These are phyloP conservation scores for Wickerhamomyces chaumierensis DNA, from an alignment of 805 yeast genomes.

Conservation along the genomic window DNA sequence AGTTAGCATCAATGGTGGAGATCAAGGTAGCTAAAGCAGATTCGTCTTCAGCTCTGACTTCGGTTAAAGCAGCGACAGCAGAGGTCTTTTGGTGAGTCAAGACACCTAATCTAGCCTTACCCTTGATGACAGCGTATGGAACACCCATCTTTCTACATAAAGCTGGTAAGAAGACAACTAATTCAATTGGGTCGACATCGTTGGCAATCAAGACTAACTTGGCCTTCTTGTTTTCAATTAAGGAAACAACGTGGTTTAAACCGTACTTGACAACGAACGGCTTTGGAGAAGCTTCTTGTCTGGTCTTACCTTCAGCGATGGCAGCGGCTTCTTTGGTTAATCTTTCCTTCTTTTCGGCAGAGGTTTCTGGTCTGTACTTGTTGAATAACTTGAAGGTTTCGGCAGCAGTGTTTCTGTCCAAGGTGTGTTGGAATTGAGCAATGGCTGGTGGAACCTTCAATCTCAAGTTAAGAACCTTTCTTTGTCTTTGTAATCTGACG, in stretches of 20 bases:
- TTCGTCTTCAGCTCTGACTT: constrained; percentile 90
- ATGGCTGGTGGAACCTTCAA: constrained; percentile 98
- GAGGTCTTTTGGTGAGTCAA: constrained; percentile 96
- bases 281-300: constrained; percentile 92
- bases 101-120: constrained; percentile 97
- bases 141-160: constrained; percentile 99
- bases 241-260: constrained; percentile 96
- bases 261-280: constrained; percentile 97
- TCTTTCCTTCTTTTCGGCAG: constrained; percentile 98
- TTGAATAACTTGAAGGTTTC: constrained; percentile 93
- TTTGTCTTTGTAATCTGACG: constrained; percentile 97
- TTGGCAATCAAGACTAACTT: constrained; percentile 94
- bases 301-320: constrained; percentile 94
- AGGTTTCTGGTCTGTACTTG: constrained; percentile 98
- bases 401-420: constrained; percentile 98
- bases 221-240: constrained; percentile 97
- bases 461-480: constrained; percentile 90
- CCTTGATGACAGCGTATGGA: constrained; percentile 97
- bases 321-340: constrained; percentile 98
- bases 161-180: constrained; percentile 96
- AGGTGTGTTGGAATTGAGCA: constrained; percentile 89
- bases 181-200: constrained; percentile 98
- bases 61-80: constrained; percentile 94
- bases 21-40: constrained; percentile 87
- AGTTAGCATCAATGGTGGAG: constrained; percentile 90